Conservation (phyloP, 148 eudicot genomes). For the Chenopodium quinoa region DNA sequence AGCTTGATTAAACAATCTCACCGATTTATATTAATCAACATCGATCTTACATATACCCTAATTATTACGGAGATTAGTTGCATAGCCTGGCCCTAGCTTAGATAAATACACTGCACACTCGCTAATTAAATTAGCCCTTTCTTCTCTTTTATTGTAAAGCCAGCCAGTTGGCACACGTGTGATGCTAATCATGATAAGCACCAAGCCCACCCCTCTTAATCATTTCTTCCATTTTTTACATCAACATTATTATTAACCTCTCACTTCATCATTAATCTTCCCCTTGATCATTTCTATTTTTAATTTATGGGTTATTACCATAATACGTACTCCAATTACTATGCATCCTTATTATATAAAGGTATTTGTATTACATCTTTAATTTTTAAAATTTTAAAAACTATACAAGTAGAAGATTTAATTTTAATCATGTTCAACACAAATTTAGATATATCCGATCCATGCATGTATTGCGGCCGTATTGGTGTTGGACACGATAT, state of each 20-base stretch:
- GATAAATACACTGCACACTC: background rate
- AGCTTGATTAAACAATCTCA: too few species aligned
- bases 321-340: too few species aligned
- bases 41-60: background rate
- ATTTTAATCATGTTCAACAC: too few species aligned
- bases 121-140: background rate
- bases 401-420: too few species aligned
- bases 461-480: too few species aligned
- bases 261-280: conserved; percentile 18
- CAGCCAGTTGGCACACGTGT: conserved; percentile 71
- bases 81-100: background rate
- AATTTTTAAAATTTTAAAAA: too few species aligned
- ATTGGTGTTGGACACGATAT: too few species aligned
- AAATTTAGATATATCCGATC: too few species aligned
- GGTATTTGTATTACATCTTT: too few species aligned
- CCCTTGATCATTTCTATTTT: background rate
- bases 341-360: too few species aligned
- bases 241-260: background rate
- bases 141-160: conserved; percentile 11
- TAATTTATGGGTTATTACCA: too few species aligned
- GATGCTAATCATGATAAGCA: conserved; percentile 48
- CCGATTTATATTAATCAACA: too few species aligned
- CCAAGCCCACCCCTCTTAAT: conserved; percentile 39
- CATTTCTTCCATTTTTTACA: conserved; percentile 36
- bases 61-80: background rate